Conservation (phyloP, 2,329 filamentous ascomycete species). For the Paecilomyces fulvus region DNA sequence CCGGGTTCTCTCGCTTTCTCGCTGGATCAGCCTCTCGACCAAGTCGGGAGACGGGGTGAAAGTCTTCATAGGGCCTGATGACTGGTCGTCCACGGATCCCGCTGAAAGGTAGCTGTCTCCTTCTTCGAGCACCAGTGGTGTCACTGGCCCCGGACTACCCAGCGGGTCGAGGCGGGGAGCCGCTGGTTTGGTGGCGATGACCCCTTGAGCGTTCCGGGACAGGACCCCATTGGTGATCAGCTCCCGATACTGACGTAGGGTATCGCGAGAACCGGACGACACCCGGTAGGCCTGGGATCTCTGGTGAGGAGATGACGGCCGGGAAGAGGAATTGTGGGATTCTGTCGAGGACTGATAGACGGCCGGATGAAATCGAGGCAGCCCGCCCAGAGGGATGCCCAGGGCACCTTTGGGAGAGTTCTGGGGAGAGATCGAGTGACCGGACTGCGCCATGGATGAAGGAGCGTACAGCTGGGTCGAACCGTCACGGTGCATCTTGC, state of each 20-base stretch:
- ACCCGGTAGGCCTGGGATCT: constrained; percentile 24
- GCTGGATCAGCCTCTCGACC: constrained; percentile 1
- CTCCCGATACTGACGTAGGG: constrained; percentile 35
- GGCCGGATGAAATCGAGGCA: constrained; percentile 40
- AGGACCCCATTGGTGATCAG: constrained; percentile 28
- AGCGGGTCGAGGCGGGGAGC: constrained; percentile 38
- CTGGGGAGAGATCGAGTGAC: constrained; percentile 21
- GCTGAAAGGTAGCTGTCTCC: constrained; percentile 33
- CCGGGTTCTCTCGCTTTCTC: neutral
- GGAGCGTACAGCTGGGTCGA: constrained; percentile 1
- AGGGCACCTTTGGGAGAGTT: constrained; percentile 27
- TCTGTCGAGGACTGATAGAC: constrained; percentile 29
- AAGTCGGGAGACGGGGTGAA: neutral
- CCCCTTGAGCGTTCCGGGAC: constrained; percentile 16
- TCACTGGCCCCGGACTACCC: constrained; percentile 39
- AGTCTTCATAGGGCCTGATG: neutral
- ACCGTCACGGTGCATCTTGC: neutral
- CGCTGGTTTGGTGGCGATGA: constrained; percentile 26
- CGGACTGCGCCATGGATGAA: constrained; percentile 23
- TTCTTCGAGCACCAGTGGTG: constrained; percentile 35
- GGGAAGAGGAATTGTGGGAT: constrained; percentile 14
- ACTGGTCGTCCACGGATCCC: constrained; percentile 15
- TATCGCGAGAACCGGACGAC: constrained; percentile 27
- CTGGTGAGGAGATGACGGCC: constrained; percentile 26
- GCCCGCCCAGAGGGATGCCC: constrained; percentile 29